A percentile compares a stretch with the other conserved stretches of the same genome.
phyloP scores from a whole-genome alignment of 2,329 filamentous ascomycete species.

The Metarhizium brunneum region DNA sequence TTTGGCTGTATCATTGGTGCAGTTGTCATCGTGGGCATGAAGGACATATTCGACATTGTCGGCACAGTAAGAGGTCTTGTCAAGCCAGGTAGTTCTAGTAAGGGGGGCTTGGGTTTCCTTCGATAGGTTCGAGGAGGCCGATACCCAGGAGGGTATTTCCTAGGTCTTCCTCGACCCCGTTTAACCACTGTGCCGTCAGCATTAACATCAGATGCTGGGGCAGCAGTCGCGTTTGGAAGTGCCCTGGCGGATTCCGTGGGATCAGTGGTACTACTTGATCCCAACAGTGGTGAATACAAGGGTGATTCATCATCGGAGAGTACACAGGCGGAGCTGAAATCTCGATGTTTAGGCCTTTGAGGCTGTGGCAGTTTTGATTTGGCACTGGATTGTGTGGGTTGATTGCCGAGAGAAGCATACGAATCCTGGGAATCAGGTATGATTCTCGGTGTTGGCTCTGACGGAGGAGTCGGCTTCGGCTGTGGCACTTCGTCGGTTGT shows the following conservation, averaged over 20 bases:
- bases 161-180: conserved; percentile 1
- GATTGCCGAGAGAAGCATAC: conserved; percentile 4
- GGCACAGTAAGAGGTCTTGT: background rate
- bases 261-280: background rate
- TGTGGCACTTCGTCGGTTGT: conserved; percentile 2
- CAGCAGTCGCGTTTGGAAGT: background rate
- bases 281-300: conserved; percentile 10
- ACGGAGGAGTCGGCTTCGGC: conserved; percentile 1
- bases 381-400: background rate
- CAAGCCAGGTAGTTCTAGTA: background rate
- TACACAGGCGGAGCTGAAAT: conserved; percentile 10
- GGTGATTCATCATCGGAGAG: conserved; percentile 29
- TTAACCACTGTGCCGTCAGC: background rate
- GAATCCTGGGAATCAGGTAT: conserved; percentile 22
- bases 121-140: background rate
- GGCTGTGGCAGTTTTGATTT: background rate
- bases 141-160: conserved; percentile 1
- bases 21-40: background rate
- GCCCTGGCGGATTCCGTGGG: background rate
- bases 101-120: background rate
- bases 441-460: conserved; percentile 1
- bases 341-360: background rate
- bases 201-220: background rate
- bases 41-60: background rate
- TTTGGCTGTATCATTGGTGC: background rate